These are phyloP conservation scores for Botrytis hyacinthi DNA, from an alignment of 2,329 filamentous ascomycete species.

Conservation along the genomic window DNA sequence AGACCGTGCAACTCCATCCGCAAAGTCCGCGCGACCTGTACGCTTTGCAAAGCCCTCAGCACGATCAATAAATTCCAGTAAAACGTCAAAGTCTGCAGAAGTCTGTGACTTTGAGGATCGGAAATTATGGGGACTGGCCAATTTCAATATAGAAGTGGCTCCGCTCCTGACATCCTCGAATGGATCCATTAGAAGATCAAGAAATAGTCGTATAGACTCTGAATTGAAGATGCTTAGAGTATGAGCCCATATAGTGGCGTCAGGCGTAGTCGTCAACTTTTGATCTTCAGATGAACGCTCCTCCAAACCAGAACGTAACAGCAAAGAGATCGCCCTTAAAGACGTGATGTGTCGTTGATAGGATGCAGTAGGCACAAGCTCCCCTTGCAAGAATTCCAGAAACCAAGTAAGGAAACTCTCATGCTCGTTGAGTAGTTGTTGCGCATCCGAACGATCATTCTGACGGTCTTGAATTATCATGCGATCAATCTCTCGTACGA, in stretches of 20 bases:
- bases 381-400: conserved; percentile 65
- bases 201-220: conserved; percentile 60
- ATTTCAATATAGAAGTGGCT: conserved; percentile 51
- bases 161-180: conserved; percentile 84
- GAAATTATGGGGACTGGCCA: conserved; percentile 45
- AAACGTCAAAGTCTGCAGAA: conserved; percentile 30
- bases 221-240: conserved; percentile 42
- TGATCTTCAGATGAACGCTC: neutral
- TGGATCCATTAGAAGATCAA: conserved; percentile 81
- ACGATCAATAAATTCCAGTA: conserved; percentile 49
- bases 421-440: conserved; percentile 45
- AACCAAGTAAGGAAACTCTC: conserved; percentile 73
- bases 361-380: conserved; percentile 77
- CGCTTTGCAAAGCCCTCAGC: conserved; percentile 59
- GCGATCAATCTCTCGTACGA: conserved; percentile 44
- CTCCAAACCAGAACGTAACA: conserved; percentile 49
- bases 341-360: conserved; percentile 88
- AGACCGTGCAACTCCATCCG: conserved; percentile 81
- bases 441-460: conserved; percentile 16
- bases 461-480: conserved; percentile 11
- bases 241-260: conserved; percentile 34
- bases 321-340: conserved; percentile 64
- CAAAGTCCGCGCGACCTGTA: conserved; percentile 85
- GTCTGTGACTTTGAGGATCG: neutral
- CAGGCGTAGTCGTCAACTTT: neutral